Base-by-base conservation (phyloP, 2,329 filamentous ascomycete species). In the Colletotrichum ledebouriae region DNA sequence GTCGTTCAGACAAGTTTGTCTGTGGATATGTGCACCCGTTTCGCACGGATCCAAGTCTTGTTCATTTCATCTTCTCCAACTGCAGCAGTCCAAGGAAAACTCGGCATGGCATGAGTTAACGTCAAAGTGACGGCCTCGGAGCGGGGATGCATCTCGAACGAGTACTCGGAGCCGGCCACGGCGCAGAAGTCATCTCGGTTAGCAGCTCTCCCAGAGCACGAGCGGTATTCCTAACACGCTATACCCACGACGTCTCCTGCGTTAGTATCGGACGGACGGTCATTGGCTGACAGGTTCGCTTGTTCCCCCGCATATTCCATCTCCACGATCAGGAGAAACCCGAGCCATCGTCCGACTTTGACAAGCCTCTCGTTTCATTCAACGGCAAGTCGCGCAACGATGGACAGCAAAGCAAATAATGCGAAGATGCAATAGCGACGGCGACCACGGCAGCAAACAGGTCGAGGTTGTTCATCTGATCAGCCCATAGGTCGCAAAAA, bases 141-240 rank as follows among this genome's bases (percentile, higher is more conserved):
- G 11, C 15, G 25, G 25, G 47, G 20, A 34, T 34, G 59, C 9
- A 3, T 17, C 17, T 4, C 49, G 49, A 29, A 53, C 49, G 10
- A 37, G 37, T 13, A 15, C 37, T 46, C n/a, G 34, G 22, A 60
- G 17, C n/a, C 10, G 56, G 11, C 25, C 12, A 15, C 37, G 37
- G 37, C 34, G 39, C 17, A 29, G 6, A 57, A 44, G 65, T 64
- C 61, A 34, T 60, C 49, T 68, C 65, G 65, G 61, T 68, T 68
- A 68, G 60, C 47, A 37, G 11, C 9, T n/a, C 9, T 4, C 41
- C 17, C 12, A 11, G 9, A 13, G n/a, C 46, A 22, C 25, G 33
- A 42, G 33, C 46, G 7, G 15, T 15, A 2, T 7, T 53, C 59
- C 65, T 65, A 68, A 60, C 49, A 20, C 22, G 33, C 11, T 47